Conservation (phyloP, 768 basidiomycete genomes). For the Tremella yokohamensis region DNA sequence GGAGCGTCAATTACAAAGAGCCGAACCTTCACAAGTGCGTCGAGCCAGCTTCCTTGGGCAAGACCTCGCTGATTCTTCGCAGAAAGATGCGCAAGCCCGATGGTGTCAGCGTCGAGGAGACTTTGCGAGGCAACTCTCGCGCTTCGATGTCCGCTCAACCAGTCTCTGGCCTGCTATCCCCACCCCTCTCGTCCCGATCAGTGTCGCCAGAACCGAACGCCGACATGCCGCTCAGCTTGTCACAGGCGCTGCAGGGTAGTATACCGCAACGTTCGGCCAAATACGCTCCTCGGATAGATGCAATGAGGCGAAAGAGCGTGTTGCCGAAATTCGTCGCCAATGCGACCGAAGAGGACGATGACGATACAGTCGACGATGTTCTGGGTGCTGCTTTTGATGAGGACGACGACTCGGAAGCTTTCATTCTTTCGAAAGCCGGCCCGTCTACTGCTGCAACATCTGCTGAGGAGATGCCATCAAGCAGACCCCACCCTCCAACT, state of each 20-base stretch:
- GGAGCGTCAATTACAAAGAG: slow-evolving; percentile 34
- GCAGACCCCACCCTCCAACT: no score
- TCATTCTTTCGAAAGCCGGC: no score
- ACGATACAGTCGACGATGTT: background rate
- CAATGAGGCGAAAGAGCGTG: slow-evolving; percentile 6
- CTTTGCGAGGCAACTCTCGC: background rate
- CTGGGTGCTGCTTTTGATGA: background rate
- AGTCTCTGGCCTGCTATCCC: background rate
- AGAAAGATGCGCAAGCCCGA: slow-evolving; percentile 33
- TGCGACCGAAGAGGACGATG: slow-evolving; percentile 1
- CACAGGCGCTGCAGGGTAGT: background rate
- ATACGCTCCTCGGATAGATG: background rate
- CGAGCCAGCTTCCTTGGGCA: background rate
- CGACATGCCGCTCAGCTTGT: background rate
- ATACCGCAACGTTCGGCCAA: background rate
- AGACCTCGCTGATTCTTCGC: background rate
- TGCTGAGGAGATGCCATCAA: no score
- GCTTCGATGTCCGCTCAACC: background rate
- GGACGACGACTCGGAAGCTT: background rate
- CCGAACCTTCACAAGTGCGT: slow-evolving; percentile 26
- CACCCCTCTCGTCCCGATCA: background rate
- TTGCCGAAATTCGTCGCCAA: background rate
- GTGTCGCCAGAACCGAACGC: background rate
- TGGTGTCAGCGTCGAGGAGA: background rate
- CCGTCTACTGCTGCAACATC: no score